A percentile compares a stretch with the other conserved stretches of the same genome.
Evolutionary conservation across 2,329 filamentous ascomycete species (phyloP).

Genomic region (Huntiella abstrusa): DNA sequence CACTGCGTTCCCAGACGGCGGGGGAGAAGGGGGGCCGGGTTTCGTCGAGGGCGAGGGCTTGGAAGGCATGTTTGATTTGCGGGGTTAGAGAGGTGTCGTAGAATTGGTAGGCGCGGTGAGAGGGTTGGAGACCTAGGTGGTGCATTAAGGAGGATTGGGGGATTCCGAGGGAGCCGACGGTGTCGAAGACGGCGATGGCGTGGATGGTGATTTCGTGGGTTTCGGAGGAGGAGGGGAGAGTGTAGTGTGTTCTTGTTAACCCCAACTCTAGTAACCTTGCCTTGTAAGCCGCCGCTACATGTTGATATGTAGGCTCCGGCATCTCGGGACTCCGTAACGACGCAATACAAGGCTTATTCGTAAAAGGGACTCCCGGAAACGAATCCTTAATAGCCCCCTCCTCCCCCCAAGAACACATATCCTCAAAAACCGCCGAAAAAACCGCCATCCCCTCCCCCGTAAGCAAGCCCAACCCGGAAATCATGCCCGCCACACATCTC

Average conservation of each 20-base stretch:
- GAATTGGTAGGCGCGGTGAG: slow-evolving; percentile 30
- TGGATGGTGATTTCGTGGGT: slow-evolving; percentile 13
- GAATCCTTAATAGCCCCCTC: slow-evolving; percentile 24
- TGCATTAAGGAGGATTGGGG: slow-evolving; percentile 27
- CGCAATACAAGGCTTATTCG: slow-evolving; percentile 23
- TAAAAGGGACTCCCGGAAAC: slow-evolving; percentile 28
- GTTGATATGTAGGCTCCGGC: background rate
- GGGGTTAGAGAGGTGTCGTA: slow-evolving; percentile 34
- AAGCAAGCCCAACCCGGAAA: slow-evolving; percentile 30
- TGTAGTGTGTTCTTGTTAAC: slow-evolving; percentile 20
- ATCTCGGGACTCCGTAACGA: slow-evolving; percentile 18
- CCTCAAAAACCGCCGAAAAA: slow-evolving; percentile 37
- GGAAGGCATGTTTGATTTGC: slow-evolving; percentile 37
- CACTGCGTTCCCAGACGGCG: slow-evolving; percentile 31
- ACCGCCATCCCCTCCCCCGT: slow-evolving; percentile 33
- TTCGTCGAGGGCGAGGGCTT: slow-evolving; percentile 40
- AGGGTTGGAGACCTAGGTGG: slow-evolving; percentile 26
- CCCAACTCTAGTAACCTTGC: slow-evolving; percentile 24
- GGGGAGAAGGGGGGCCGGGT: slow-evolving; percentile 34
- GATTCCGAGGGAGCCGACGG: slow-evolving; percentile 24
- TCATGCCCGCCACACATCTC: slow-evolving; percentile 35
- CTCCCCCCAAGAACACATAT: slow-evolving; percentile 35
- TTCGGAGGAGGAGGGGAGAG: background rate
- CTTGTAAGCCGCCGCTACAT: slow-evolving; percentile 25
- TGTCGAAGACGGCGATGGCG: slow-evolving; percentile 29